Evolutionary conservation across 805 yeast species (phyloP).

Genomic region (Pichia membranifaciens): DNA sequence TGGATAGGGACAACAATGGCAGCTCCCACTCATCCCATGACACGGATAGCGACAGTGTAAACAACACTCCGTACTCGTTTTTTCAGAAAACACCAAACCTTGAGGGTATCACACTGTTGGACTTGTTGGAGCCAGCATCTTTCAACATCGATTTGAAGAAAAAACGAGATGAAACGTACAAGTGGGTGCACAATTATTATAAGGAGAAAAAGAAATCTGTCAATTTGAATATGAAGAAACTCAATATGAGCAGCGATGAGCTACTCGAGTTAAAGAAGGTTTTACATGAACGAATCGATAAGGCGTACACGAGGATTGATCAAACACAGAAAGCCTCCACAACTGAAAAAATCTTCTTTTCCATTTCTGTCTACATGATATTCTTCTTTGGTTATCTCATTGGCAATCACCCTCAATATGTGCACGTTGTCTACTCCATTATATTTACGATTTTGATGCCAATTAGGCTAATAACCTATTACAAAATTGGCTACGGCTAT

Average conservation of each 20-base stretch:
- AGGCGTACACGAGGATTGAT: slow-evolving; percentile 34
- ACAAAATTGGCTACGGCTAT: slow-evolving; percentile 73
- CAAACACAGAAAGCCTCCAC: slow-evolving; percentile 38
- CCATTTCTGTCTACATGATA: slow-evolving; percentile 61
- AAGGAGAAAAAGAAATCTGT: slow-evolving; percentile 21
- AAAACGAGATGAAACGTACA: slow-evolving; percentile 23
- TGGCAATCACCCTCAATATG: slow-evolving; percentile 70
- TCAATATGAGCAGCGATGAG: slow-evolving; percentile 26
- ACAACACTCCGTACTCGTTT: slow-evolving; percentile 3
- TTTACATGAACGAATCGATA: slow-evolving; percentile 30
- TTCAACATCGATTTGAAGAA: slow-evolving; percentile 21
- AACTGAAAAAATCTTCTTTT: slow-evolving; percentile 76
- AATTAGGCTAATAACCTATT: slow-evolving; percentile 74
- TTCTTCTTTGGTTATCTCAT: slow-evolving; percentile 69
- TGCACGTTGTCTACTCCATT: slow-evolving; percentile 69
- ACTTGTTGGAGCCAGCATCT: slow-evolving; percentile 27
- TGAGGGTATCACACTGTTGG: slow-evolving; percentile 28
- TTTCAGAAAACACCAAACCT: slow-evolving; percentile 15
- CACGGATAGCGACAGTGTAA: not conserved
- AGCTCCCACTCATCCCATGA: not conserved
- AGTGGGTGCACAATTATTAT: slow-evolving; percentile 26
- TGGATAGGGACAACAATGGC: not conserved
- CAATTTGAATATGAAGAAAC: slow-evolving; percentile 14
- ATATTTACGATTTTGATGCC: slow-evolving; percentile 68
- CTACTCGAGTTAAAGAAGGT: slow-evolving; percentile 21